phyloP scores from a whole-genome alignment of 2,329 filamentous ascomycete species.

The Cucurbitaria berberidis region DNA sequence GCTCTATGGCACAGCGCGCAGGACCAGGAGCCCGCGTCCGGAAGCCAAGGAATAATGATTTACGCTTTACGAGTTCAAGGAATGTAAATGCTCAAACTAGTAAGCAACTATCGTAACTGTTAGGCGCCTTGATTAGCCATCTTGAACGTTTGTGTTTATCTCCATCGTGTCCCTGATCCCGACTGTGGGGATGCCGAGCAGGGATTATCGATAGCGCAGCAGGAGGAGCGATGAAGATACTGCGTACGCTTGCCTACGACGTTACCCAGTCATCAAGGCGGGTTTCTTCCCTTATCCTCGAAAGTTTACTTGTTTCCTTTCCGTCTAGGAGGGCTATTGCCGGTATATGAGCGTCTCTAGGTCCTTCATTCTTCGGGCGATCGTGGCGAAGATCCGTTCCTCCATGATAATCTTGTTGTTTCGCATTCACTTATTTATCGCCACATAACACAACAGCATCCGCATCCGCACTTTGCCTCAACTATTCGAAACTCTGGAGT shows the following conservation, averaged over 20 bases:
- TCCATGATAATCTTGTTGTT: background rate
- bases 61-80: background rate
- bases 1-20: background rate
- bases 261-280: background rate
- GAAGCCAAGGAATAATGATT: background rate
- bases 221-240: conserved; percentile 3
- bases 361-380: background rate
- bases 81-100: background rate
- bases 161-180: background rate
- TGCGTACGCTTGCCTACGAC: background rate
- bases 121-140: background rate
- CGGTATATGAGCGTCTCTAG: background rate
- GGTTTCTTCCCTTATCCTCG: background rate
- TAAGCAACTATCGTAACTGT: background rate
- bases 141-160: background rate
- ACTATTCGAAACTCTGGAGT: background rate
- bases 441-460: background rate
- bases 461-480: background rate
- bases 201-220: conserved; percentile 8
- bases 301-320: background rate
- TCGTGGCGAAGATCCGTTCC: background rate
- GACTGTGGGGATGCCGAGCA: conserved; percentile 1
- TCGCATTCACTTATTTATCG: background rate
- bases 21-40: too few relatives aligned
- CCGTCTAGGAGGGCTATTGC: background rate